A percentile compares a stretch with the other conserved stretches of the same genome.
These are phyloP conservation scores for Ogataea thermomethanolica DNA, from an alignment of 805 yeast genomes.

Conservation along the genomic window DNA sequence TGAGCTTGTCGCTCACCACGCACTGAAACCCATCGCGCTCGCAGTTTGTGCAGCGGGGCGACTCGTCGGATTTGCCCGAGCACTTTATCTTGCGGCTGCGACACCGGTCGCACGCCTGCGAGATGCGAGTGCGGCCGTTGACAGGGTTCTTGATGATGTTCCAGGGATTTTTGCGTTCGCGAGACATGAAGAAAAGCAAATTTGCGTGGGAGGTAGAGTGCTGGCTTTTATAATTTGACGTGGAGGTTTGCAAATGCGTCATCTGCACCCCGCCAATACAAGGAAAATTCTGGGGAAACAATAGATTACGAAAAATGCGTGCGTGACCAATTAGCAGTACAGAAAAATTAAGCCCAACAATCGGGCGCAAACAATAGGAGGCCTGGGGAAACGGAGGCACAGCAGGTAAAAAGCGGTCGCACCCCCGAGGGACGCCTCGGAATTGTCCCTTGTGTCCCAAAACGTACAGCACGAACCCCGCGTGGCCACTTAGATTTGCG, in stretches of 20 bases:
- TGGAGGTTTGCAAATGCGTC: slow-evolving; percentile 2
- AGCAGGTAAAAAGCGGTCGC: not conserved
- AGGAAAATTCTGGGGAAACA: slow-evolving; percentile 16
- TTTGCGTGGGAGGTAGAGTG: slow-evolving; percentile 1
- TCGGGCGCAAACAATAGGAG: not conserved
- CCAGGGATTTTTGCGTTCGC: slow-evolving; percentile 22
- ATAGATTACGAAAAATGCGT: slow-evolving; percentile 3
- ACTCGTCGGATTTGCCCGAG: slow-evolving; percentile 51
- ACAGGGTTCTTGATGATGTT: slow-evolving; percentile 35
- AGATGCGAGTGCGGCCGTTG: slow-evolving; percentile 46
- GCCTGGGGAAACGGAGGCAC: slow-evolving; percentile 17
- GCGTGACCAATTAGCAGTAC: slow-evolving; percentile 15
- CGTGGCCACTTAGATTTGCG: too few species aligned
- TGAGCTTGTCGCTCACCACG: slow-evolving; percentile 66
- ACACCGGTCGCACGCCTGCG: slow-evolving; percentile 83
- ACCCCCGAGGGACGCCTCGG: slow-evolving; percentile 1
- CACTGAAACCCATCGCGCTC: slow-evolving; percentile 62
- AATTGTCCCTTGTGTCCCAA: not conserved
- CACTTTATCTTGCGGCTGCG: slow-evolving; percentile 74
- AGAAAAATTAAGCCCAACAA: slow-evolving; percentile 9
- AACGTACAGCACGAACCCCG: too few species aligned
- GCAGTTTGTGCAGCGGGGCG: slow-evolving; percentile 66
- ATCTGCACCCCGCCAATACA: slow-evolving; percentile 7
- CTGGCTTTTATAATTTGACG: slow-evolving; percentile 10
- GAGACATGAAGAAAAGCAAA: slow-evolving; percentile 3